Evolutionary conservation across 768 basidiomycete genomes (phyloP).

Genomic region (Chlorophyllum brunneum): DNA sequence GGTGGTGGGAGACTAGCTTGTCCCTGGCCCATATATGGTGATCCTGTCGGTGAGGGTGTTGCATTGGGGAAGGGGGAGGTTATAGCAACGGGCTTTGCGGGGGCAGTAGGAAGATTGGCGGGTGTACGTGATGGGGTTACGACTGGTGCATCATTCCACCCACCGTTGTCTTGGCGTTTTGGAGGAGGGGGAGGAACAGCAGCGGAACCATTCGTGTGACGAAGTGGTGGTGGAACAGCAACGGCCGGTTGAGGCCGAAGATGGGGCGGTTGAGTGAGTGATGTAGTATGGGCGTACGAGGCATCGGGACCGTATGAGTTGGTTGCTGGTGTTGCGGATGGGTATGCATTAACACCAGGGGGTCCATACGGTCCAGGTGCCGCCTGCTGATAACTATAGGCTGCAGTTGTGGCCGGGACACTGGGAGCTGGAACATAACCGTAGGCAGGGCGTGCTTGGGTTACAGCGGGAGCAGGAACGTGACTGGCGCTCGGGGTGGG

Average conservation of each 20-base stretch:
- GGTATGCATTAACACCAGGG: conserved; percentile 9
- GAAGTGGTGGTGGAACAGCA: conserved; percentile 44
- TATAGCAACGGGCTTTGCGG: conserved; percentile 64
- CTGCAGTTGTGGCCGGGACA: conserved; percentile 11
- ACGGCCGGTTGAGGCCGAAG: conserved; percentile 31
- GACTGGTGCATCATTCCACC: conserved; percentile 91
- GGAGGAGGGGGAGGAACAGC: conserved; percentile 40
- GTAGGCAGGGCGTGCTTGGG: not conserved
- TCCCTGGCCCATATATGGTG: conserved; percentile 41
- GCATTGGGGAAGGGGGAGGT: conserved; percentile 86
- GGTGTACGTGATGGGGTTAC: conserved; percentile 48
- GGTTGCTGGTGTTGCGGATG: conserved; percentile 19
- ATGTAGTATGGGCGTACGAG: not conserved
- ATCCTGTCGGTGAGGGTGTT: conserved; percentile 36
- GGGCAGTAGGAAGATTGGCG: conserved; percentile 42
- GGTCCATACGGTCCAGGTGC: conserved; percentile 15
- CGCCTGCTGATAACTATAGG: conserved; percentile 20
- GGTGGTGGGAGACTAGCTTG: conserved; percentile 56
- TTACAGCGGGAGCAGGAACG: conserved; percentile 19
- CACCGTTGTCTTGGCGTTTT: conserved; percentile 68
- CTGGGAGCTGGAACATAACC: conserved; percentile 8
- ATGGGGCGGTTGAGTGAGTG: conserved; percentile 26
- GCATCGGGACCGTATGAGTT: conserved; percentile 13
- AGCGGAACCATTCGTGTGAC: conserved; percentile 27
- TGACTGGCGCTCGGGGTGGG: conserved; percentile 19